phyloP scores from a whole-genome alignment of 176 grass and related monocot species.

The Triticum aestivum region IWGSC_CS_RefSeq_v2.1 NC_057812.1:121801226-121801725 shows the following conservation, averaged over 20 bases:
- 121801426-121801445: constrained; percentile 38
- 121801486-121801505: constrained; percentile 42
- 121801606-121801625: constrained; percentile 36
- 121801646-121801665: constrained; percentile 24
- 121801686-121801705: constrained; percentile 2
- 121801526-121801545: constrained; percentile 31
- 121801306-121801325: constrained; percentile 9
- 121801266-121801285: constrained; percentile 32
- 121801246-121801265: constrained; percentile 27
- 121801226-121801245: constrained; percentile 31
- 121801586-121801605: constrained; percentile 41
- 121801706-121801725: constrained; percentile 43
- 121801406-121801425: constrained; percentile 51
- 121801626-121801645: constrained; percentile 8
- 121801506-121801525: constrained; percentile 50
- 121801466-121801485: constrained; percentile 39
- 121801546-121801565: constrained; percentile 41
- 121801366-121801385: constrained; percentile 37
- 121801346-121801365: constrained; percentile 48
- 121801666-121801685: neutral
- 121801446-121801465: constrained; percentile 28
- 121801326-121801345: constrained; percentile 27
- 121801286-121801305: constrained; percentile 20
- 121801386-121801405: constrained; percentile 32
- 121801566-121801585: constrained; percentile 40